These are phyloP conservation scores for Fomitopsis palustris DNA, from an alignment of 1,284 basidiomycete species.

Conservation along the genomic window DNA sequence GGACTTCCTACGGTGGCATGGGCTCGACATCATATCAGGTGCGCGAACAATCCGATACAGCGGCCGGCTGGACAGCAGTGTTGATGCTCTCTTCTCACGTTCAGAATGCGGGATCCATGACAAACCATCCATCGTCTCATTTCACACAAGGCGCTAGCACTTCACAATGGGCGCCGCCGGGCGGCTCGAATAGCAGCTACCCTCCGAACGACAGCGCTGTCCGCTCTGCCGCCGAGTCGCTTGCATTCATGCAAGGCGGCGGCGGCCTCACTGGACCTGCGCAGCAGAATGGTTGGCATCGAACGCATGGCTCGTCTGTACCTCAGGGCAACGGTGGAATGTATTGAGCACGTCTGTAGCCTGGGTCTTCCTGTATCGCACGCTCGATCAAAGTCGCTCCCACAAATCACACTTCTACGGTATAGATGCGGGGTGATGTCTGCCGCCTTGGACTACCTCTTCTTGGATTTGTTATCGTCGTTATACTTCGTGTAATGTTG, in stretches of 20 bases:
- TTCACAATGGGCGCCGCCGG: not conserved
- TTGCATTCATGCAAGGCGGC: conserved; percentile 20
- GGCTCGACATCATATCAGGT: conserved; percentile 14
- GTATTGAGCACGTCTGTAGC: not conserved
- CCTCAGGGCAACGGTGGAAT: conserved; percentile 3
- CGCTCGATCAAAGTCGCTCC: no score
- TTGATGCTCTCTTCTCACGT: not conserved
- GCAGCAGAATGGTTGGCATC: conserved; percentile 7
- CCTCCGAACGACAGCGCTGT: conserved; percentile 11
- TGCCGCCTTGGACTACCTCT: not conserved
- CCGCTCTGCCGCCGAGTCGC: conserved; percentile 22
- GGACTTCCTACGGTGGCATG: conserved; percentile 6
- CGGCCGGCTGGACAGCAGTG: not conserved
- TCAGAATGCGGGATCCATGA: conserved; percentile 5
- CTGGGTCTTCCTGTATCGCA: no score
- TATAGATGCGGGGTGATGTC: no score
- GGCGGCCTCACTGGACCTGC: not conserved
- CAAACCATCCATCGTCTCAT: conserved; percentile 8
- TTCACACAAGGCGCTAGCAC: conserved; percentile 4
- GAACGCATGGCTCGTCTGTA: not conserved
- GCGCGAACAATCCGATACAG: not conserved
- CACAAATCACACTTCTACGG: no score
- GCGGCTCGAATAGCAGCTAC: conserved; percentile 13
- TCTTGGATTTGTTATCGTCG: not conserved
- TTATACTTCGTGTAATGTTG: not conserved